Percentiles rank a stretch among this genome's conserved stretches.
Conservation (phyloP, 495 filamentous ascomycete genomes). For the Trichoderma reesei region DNA sequence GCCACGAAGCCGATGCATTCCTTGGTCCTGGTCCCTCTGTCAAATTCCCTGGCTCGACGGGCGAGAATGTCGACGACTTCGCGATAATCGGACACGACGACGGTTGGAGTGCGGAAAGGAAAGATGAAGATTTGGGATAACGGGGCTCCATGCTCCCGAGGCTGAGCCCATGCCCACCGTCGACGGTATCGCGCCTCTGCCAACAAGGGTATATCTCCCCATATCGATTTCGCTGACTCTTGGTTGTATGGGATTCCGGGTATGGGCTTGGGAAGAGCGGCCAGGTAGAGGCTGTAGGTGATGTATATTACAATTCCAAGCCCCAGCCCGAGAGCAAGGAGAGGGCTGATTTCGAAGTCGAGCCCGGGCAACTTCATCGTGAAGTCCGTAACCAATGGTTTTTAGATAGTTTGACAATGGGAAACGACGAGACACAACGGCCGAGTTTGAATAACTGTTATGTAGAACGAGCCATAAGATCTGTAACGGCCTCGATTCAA, state of each 20-base stretch:
- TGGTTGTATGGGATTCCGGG: conserved; percentile 30
- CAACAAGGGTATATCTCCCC: conserved; percentile 24
- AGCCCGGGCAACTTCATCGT: neutral
- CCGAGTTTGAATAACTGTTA: no score
- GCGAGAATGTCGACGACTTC: conserved; percentile 33
- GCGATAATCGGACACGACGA: conserved; percentile 30
- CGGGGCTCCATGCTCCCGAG: conserved; percentile 22
- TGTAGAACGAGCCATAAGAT: no score
- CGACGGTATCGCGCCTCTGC: neutral
- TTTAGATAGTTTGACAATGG: neutral
- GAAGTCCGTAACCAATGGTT: no score
- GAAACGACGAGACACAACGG: neutral
- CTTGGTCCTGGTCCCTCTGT: conserved; percentile 17
- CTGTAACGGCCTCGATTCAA: no score
- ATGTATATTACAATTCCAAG: neutral
- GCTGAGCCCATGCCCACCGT: conserved; percentile 15
- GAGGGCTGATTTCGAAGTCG: neutral
- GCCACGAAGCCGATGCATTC: conserved; percentile 13
- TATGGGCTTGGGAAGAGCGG: conserved; percentile 17
- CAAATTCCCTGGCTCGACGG: conserved; percentile 32
- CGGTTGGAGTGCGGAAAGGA: conserved; percentile 25
- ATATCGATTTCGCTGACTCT: conserved; percentile 18
- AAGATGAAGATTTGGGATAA: conserved; percentile 29
- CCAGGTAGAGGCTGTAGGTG: neutral
- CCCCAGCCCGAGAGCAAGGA: neutral